Base-by-base conservation (phyloP, 1,284 basidiomycete species). In the Sphagnurus paluster region DNA sequence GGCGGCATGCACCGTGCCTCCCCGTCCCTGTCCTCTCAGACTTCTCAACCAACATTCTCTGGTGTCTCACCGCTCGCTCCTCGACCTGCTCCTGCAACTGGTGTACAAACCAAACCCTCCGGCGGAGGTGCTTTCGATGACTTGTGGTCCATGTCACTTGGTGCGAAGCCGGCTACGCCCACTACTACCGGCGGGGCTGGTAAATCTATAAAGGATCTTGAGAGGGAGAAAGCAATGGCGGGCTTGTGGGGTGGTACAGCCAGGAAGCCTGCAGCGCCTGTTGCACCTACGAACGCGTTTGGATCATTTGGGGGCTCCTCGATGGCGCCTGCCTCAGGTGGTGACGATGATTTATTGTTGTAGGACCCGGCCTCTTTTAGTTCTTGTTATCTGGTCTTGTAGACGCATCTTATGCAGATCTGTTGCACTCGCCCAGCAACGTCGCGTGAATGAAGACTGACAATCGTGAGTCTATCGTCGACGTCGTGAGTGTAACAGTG, bases 191-290 rank as follows among this genome's bases (percentile, higher is more conserved):
- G 59, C 58, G 62, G 73, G 69, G 46, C 60, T 55, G 74, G 72
- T 11, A 94, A 93, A 75, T 90, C 84, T 35, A 94, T 94, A 56
- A 87, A 87, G 63, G 91, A 93, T 61, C 63, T 95, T 57, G 87
- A 92, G 68, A 85, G 82, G 69, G 92, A 95, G 71, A 92, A 93
- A 71, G 77, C 83, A 3, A 79, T 79, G 60, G 81, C 83, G 26
- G 79, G 78, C 13, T 79, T 95, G 26, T 95, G 93, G 93, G 83
- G 82, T n/a, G 70, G 69, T 26, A 49, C 52, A 46, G 56, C 56
- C 30, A 53, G 55, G 28, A 58, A 57, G 34, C 53, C 54, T 30
- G 42, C 47, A 45, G 48, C 45, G 39, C 54, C 44, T 21, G 65
- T 64, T 14, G 46, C 45, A 33, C 56, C 59, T 40, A 68, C 64